Percentiles rank a stretch among this genome's conserved stretches.
phyloP scores from a whole-genome alignment of 306 rosid species.

The Delonix regia region DNA sequence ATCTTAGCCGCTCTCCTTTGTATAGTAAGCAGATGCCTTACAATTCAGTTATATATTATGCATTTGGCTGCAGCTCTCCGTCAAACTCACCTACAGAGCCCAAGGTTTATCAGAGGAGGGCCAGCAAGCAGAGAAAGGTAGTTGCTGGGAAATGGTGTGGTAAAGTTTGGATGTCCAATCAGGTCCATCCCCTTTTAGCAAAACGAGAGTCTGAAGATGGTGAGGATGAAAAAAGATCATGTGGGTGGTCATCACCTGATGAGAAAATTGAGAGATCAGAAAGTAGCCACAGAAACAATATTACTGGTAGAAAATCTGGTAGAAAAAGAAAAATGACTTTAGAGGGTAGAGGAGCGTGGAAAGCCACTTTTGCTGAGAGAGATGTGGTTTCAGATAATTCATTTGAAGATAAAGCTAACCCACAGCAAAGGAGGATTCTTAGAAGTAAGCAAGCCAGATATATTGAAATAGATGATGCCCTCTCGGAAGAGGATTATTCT shows the following conservation, averaged over 20 bases:
- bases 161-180: conserved; percentile 86
- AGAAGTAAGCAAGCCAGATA: conserved; percentile 45
- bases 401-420: conserved; percentile 23
- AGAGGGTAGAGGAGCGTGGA: conserved; percentile 42
- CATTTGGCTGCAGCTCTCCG: conserved; percentile 68
- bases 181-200: conserved; percentile 70
- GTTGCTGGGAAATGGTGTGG: conserved; percentile 93
- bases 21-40: conserved; percentile 91
- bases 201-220: conserved; percentile 59
- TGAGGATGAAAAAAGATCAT: conserved; percentile 43
- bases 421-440: conserved; percentile 27
- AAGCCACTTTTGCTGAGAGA: conserved; percentile 40
- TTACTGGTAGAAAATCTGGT: conserved; percentile 46
- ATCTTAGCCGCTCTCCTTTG: conserved; percentile 73
- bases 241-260: conserved; percentile 48
- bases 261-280: conserved; percentile 56
- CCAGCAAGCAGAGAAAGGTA: conserved; percentile 59
- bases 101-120: conserved; percentile 59
- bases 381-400: conserved; percentile 36
- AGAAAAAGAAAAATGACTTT: conserved; percentile 67
- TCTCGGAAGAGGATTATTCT: conserved; percentile 36
- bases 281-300: conserved; percentile 36
- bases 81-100: conserved; percentile 48
- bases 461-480: conserved; percentile 38
- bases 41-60: conserved; percentile 73